These are phyloP conservation scores for Leccinum angustisporum DNA, from an alignment of 1,284 basidiomycete genomes.

Conservation along the genomic window DNA sequence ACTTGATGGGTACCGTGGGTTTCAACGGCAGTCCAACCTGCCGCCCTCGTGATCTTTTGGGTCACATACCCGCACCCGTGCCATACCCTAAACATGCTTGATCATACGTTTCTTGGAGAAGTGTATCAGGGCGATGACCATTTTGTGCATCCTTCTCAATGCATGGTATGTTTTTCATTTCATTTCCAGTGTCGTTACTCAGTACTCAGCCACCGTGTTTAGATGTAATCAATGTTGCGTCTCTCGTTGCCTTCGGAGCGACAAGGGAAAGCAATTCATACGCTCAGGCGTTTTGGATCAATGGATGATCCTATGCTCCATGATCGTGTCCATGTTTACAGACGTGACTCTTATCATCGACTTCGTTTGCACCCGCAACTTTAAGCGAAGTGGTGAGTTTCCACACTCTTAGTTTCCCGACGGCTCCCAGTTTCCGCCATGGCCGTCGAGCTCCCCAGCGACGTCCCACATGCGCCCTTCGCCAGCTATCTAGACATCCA, in stretches of 20 bases:
- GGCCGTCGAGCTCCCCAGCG: not conserved
- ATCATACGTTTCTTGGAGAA: constrained; percentile 73
- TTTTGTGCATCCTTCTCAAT: constrained; percentile 64
- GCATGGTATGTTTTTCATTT: constrained; percentile 50
- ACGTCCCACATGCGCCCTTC: not conserved
- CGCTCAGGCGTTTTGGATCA: constrained; percentile 69
- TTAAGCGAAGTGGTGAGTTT: constrained; percentile 60
- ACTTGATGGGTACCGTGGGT: not conserved
- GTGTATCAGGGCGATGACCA: constrained; percentile 59
- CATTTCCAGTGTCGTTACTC: not conserved
- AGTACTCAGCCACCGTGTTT: constrained; percentile 3
- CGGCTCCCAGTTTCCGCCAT: not conserved
- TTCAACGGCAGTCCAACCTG: too few species aligned
- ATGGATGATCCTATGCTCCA: constrained; percentile 70
- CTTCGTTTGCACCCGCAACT: constrained; percentile 59
- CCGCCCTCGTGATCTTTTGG: too few species aligned
- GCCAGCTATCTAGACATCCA: not conserved
- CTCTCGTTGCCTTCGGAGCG: constrained; percentile 65
- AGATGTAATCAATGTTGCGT: constrained; percentile 72
- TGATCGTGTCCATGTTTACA: constrained; percentile 63
- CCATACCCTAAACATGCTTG: constrained; percentile 32
- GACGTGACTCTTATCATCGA: constrained; percentile 74
- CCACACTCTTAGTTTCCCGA: not conserved
- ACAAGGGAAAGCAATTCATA: constrained; percentile 71
- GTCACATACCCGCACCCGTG: too few species aligned